These are phyloP conservation scores for Russula olivacea DNA, from an alignment of 768 basidiomycete species.

Conservation along the genomic window DNA sequence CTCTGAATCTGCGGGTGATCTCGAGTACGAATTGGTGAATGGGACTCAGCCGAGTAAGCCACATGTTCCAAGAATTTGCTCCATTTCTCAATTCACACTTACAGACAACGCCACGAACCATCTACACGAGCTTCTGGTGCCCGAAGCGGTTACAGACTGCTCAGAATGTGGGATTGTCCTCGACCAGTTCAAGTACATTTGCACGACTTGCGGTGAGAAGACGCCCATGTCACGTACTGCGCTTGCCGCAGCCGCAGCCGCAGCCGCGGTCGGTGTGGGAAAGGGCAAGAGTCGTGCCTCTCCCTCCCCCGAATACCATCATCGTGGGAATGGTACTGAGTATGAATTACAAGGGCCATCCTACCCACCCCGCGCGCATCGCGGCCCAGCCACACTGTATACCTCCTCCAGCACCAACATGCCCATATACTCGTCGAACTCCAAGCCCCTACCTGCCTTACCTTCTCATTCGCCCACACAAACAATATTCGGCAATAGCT, in stretches of 20 bases:
- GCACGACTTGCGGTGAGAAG: constrained; percentile 81
- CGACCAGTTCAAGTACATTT: constrained; percentile 85
- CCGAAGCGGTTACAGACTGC: constrained; percentile 68
- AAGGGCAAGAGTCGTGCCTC: constrained; percentile 40
- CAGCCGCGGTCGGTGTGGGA: constrained; percentile 37
- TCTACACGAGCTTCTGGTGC: constrained; percentile 47
- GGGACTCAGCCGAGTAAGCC: constrained; percentile 6
- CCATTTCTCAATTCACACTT: neutral
- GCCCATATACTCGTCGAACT: constrained; percentile 19
- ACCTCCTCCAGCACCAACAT: constrained; percentile 4
- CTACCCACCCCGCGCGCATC: constrained; percentile 18
- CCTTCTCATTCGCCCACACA: constrained; percentile 28
- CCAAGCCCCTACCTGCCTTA: constrained; percentile 45
- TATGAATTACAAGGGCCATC: neutral
- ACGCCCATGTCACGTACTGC: constrained; percentile 33
- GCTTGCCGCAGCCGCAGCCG: constrained; percentile 26
- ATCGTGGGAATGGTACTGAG: neutral
- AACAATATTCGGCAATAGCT: neutral
- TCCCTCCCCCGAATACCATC: constrained; percentile 16
- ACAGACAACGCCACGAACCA: constrained; percentile 20
- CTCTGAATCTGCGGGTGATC: constrained; percentile 18
- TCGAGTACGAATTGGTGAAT: constrained; percentile 12
- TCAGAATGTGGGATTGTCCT: constrained; percentile 72
- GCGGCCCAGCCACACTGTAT: neutral
- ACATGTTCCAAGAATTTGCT: neutral